Evolutionary conservation across 371 early-diverging fungal genomes (phyloP), one percentile per base, ranked within the genome.

Genomic region (Mortierella sp.): DNA sequence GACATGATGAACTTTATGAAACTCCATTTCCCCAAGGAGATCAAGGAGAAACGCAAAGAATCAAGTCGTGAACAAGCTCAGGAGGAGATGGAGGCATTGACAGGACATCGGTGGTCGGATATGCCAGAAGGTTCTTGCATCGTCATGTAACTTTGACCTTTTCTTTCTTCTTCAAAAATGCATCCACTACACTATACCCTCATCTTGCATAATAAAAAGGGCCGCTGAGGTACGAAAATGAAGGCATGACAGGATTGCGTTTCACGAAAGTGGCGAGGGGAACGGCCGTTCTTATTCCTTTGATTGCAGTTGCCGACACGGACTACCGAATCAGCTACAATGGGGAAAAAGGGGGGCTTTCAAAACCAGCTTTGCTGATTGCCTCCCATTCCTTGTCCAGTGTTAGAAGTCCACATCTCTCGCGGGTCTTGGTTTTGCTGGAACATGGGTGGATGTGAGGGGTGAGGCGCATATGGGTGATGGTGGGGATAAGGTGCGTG

Each of bases 11-110:
- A 90, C 60, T 87, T 90, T 47, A 60, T 93, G 58, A 84, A 86
- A 58, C 71, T 87, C 13, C 91, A 91, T 61, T 92, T 93, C 60
- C 92, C 93, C 23, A 81, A 80, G 54, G 93, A 93, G 60, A 87
- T 91, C 69, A 88, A 88, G 48, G 83, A 86, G 58, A 91, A 88
- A 66, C 86, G 86, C 56, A 82, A 76, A 54, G 91, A 91, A 0
- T 86, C 86, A 28, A 88, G 87, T 50, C 81, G 81, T 19, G 91
- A 91, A 54, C 85, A 88, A 42, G 88, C 89, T 0, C 70, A 70
- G 9, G 89, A 89, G 48, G 91, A 91, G 69, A 78, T 90, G 31
- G 78, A 86, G 49, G 84, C 83, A 2, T 79, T 91, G 31, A 83
- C 86, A 23, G 83, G 86, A 31, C 86, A 74, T 5, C 76, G 61